Percentiles rank a stretch among this genome's conserved stretches.
Evolutionary conservation across 441 rosid genomes (phyloP).

Genomic region (Capsella rubella): DNA sequence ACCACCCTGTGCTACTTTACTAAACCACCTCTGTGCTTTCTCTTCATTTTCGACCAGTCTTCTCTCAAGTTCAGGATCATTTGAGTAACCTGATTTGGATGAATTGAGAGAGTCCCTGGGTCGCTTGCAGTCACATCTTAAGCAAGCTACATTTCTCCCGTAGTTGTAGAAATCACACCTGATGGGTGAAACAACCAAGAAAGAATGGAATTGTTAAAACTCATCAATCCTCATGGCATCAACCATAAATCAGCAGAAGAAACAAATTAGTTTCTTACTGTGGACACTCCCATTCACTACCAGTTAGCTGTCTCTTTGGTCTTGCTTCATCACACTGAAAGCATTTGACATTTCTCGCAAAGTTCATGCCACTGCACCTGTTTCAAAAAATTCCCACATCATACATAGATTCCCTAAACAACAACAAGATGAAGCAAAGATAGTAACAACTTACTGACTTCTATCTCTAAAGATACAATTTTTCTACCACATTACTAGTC

Average conservation of each 20-base stretch:
- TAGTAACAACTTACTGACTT: background rate
- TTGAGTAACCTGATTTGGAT: conserved; percentile 43
- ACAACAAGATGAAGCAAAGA: background rate
- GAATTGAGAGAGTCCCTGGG: conserved; percentile 53
- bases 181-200: conserved; percentile 30
- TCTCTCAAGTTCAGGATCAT: conserved; percentile 54
- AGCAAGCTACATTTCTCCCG: conserved; percentile 79
- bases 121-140: conserved; percentile 92
- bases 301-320: conserved; percentile 81
- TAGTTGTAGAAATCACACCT: conserved; percentile 88
- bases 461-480: conserved; percentile 9
- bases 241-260: conserved; percentile 18
- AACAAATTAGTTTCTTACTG: conserved; percentile 63
- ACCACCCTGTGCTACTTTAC: conserved; percentile 66
- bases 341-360: conserved; percentile 84
- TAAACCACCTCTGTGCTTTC: conserved; percentile 81
- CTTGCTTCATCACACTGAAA: conserved; percentile 86
- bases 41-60: conserved; percentile 78
- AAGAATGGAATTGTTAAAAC: conserved; percentile 19
- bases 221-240: background rate
- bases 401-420: conserved; percentile 21
- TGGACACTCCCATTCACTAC: conserved; percentile 98
- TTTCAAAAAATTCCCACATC: conserved; percentile 42
- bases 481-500: background rate
- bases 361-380: conserved; percentile 96